Base-by-base conservation (phyloP, 2,329 filamentous ascomycete genomes). In the Aspergillus jensenii region DNA sequence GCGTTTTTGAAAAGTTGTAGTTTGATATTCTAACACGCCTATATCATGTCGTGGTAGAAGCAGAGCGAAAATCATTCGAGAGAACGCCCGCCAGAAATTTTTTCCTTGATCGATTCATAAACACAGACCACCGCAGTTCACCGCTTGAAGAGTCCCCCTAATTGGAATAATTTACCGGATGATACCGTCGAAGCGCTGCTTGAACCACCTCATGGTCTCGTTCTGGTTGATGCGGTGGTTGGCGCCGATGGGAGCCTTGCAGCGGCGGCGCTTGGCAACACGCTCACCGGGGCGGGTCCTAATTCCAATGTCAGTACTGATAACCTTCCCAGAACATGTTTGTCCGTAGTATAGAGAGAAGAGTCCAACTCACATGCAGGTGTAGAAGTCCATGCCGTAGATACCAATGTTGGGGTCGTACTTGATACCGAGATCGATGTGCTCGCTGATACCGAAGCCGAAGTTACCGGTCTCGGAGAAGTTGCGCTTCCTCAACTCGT, bases 321-420 rank as follows among this genome's bases (percentile, higher is more conserved):
- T 9, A 19, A 14, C 8, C 23, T 35, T 47, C 21, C 37, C 21
- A 31, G 12, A 25, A 33, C 25, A 35, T 19, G 33, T 27, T 44
- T n/a, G 27, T 21, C 23, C 17, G n/a, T 4, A 40, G 27, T 27
- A 27, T 35, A 35, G 35, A 14, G 21, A 47, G 48, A 39, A 33
- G 17, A 45, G 31, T 40, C 48, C 57, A 52, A 84, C 84, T 81
- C 74, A 87, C 95, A 99, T 99, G 91, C 93, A 98, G 90, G 89
- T 93, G 90, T 97, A 99, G 85, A 99, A 99, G 85, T 99, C 95
- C 95, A 99, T 99, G 80, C 95, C 93, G 87, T 96, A 97, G 81
- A 97, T 97, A 88, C 93, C 93, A 73, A 97, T 97, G 67, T 87
- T 90, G 67, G 93, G 93, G 84, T 97, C 93, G 86, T 97, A 97